These are phyloP conservation scores for Termitomyces sp. DNA, from an alignment of 768 basidiomycete species.

Conservation along the genomic window DNA sequence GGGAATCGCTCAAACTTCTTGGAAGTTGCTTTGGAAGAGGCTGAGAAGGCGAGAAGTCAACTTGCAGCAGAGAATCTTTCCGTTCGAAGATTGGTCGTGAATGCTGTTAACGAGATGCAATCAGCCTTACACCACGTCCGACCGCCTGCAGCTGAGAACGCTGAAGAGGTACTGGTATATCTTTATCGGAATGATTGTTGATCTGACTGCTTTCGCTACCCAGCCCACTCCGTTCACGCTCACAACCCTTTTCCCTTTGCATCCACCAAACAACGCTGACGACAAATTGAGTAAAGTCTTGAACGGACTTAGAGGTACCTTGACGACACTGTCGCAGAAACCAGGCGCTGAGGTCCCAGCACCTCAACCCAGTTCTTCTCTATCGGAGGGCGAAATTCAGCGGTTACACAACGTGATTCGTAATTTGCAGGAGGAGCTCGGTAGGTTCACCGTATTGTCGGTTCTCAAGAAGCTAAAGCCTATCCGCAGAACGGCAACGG, in stretches of 20 bases:
- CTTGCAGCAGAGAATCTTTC: conserved; percentile 64
- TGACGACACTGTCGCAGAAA: conserved; percentile 29
- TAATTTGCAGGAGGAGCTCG: conserved; percentile 55
- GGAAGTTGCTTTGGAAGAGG: conserved; percentile 71
- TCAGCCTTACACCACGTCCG: conserved; percentile 48
- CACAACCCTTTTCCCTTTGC: conserved; percentile 52
- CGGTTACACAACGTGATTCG: conserved; percentile 50
- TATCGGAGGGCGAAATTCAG: conserved; percentile 43
- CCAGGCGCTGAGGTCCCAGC: conserved; percentile 19
- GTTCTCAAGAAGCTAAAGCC: not conserved
- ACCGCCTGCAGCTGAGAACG: conserved; percentile 34
- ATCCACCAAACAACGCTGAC: conserved; percentile 47
- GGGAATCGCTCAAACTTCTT: conserved; percentile 54
- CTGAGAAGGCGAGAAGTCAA: conserved; percentile 62
- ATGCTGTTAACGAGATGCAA: conserved; percentile 65
- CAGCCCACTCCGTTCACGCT: conserved; percentile 47
- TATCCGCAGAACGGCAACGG: conserved; percentile 14
- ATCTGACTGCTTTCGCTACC: conserved; percentile 8
- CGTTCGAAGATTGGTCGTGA: conserved; percentile 59
- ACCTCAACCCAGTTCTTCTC: conserved; percentile 18
- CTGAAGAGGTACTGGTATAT: conserved; percentile 45
- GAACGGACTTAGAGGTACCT: conserved; percentile 35
- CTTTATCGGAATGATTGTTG: conserved; percentile 2
- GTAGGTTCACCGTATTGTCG: conserved; percentile 32
- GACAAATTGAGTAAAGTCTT: conserved; percentile 48